phyloP scores from a whole-genome alignment of 73 alveolate genomes.

The Paramecium octaurelia region DNA sequence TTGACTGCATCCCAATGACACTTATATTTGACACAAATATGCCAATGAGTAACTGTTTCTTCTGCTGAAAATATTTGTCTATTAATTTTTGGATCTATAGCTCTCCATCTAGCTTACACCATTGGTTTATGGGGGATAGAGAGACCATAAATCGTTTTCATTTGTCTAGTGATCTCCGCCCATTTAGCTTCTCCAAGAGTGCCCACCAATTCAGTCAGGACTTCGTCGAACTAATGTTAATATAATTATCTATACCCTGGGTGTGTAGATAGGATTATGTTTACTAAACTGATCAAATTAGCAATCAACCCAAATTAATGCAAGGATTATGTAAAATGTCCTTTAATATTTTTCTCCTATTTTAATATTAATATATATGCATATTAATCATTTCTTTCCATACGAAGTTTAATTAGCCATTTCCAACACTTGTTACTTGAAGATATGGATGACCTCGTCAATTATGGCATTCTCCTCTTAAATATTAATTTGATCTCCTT shows the following conservation, averaged over 20 bases:
- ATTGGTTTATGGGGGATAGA: background rate
- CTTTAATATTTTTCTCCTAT: background rate
- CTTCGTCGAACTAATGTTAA: conserved; percentile 29
- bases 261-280: conserved; percentile 30
- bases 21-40: background rate
- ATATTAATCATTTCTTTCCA: background rate
- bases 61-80: conserved; percentile 17
- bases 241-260: background rate
- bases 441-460: conserved; percentile 13
- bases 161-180: conserved; percentile 40
- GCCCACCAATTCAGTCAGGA: background rate
- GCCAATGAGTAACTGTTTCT: conserved; percentile 20
- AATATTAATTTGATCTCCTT: background rate
- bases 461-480: conserved; percentile 1
- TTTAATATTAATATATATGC: background rate
- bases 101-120: conserved; percentile 57
- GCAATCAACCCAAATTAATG: background rate
- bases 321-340: background rate
- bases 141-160: conserved; percentile 11
- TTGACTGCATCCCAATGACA: conserved; percentile 52
- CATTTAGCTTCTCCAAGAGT: conserved; percentile 23
- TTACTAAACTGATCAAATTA: background rate
- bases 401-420: conserved; percentile 2
- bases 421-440: background rate
- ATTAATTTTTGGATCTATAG: conserved; percentile 28